A percentile compares a stretch with the other conserved stretches of the same genome.
phyloP scores from a whole-genome alignment of 768 basidiomycete genomes.

The Dioszegia hungarica region DNA sequence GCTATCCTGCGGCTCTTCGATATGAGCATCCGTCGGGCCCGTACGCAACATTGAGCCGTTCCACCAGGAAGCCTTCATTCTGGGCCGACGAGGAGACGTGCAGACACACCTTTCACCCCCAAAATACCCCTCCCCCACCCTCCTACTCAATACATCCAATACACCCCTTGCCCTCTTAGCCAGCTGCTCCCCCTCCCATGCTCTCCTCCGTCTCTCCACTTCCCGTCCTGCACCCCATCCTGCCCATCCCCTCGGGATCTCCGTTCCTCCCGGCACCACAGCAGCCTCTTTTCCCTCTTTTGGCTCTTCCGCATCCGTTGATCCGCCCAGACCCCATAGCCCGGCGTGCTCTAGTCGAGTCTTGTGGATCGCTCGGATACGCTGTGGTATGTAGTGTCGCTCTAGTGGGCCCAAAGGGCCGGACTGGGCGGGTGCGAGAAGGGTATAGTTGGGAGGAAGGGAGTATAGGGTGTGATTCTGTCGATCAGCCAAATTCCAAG shows the following conservation, averaged over 20 bases:
- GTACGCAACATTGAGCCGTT: too few relatives aligned
- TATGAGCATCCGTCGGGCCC: too few relatives aligned
- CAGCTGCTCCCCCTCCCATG: conserved; percentile 33
- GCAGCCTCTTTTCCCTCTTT: conserved; percentile 15
- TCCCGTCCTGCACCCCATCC: conserved; percentile 36
- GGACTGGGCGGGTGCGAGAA: conserved; percentile 18
- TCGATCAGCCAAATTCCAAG: neutral
- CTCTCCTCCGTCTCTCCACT: conserved; percentile 20
- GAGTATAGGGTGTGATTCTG: conserved; percentile 39
- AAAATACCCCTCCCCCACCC: conserved; percentile 27
- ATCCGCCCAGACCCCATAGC: conserved; percentile 38
- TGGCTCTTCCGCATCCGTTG: conserved; percentile 28
- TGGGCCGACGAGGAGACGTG: too few relatives aligned
- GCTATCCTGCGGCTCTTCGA: too few relatives aligned
- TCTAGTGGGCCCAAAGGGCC: conserved; percentile 12
- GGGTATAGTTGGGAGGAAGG: conserved; percentile 31
- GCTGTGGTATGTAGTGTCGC: conserved; percentile 32
- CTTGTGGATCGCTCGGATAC: conserved; percentile 23
- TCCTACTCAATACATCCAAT: conserved; percentile 24
- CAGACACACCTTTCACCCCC: conserved; percentile 18
- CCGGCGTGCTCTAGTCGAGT: conserved; percentile 33
- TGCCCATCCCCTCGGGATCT: conserved; percentile 32
- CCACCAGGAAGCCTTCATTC: too few relatives aligned
- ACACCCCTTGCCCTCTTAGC: conserved; percentile 19
- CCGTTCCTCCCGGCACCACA: conserved; percentile 34